phyloP scores from a whole-genome alignment of 208 protist species.

The Leishmania gerbilli region DNA sequence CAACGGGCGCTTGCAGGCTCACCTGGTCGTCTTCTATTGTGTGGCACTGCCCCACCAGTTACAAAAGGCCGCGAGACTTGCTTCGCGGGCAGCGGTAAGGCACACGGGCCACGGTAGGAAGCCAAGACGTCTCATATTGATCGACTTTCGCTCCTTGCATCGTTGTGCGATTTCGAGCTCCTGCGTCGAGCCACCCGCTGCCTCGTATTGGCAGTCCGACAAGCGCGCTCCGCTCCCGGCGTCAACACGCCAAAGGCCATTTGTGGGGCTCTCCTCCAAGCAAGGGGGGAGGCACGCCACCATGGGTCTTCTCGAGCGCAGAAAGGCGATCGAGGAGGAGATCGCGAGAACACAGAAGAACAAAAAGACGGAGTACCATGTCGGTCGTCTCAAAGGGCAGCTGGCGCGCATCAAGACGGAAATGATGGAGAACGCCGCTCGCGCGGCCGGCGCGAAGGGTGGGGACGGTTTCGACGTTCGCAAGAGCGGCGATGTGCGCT shows the following conservation, averaged over 20 bases:
- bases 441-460: constrained; percentile 63
- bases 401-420: constrained; percentile 95
- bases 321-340: constrained; percentile 98
- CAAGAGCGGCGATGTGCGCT: constrained; percentile 94
- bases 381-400: constrained; percentile 97
- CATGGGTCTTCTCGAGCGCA: constrained; percentile 97
- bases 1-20: no score
- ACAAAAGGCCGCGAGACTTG: not conserved
- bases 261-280: no score
- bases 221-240: not conserved
- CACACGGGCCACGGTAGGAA: not conserved
- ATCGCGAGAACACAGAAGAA: constrained; percentile 98
- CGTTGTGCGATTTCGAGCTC: not conserved
- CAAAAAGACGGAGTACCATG: constrained; percentile 98
- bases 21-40: not conserved
- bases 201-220: not conserved
- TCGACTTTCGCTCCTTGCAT: constrained; percentile 1
- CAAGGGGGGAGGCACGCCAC: not conserved
- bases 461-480: constrained; percentile 96
- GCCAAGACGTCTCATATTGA: not conserved
- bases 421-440: constrained; percentile 91
- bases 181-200: not conserved
- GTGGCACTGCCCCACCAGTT: not conserved
- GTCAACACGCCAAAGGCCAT: not conserved
- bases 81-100: not conserved